Conservation (phyloP, 768 basidiomycete species). For the Cantharellus anzutake region DNA sequence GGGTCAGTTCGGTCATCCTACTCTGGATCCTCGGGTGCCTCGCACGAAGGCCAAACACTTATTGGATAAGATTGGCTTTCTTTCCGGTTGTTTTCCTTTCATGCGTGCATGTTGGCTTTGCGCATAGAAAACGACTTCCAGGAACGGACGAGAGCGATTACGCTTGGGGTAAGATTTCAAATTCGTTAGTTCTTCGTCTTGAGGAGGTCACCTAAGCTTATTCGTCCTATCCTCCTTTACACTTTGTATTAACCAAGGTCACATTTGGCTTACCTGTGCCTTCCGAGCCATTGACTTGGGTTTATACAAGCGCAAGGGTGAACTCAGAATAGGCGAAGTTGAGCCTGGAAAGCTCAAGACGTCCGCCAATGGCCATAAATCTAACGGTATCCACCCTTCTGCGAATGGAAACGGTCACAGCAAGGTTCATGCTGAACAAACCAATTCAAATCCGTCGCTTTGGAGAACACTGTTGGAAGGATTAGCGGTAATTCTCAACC, state of each 20-base stretch:
- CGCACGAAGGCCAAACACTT: slow-evolving; percentile 45
- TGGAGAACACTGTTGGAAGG: background rate
- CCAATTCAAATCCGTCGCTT: background rate
- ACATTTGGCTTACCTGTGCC: background rate
- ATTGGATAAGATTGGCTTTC: slow-evolving; percentile 37
- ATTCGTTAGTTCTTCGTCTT: background rate
- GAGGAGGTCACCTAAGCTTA: background rate
- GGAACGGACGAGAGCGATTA: slow-evolving; percentile 45
- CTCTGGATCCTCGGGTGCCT: slow-evolving; percentile 54
- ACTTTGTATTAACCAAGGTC: background rate
- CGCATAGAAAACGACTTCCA: slow-evolving; percentile 32
- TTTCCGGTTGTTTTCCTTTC: slow-evolving; percentile 36
- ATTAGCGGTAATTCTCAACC: background rate
- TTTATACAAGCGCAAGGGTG: background rate
- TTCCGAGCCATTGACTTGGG: background rate
- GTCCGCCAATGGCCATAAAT: slow-evolving; percentile 5
- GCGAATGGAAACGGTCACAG: no score
- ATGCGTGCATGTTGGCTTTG: slow-evolving; percentile 28
- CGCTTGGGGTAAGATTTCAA: slow-evolving; percentile 36
- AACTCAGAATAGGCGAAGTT: slow-evolving; percentile 39
- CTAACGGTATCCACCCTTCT: no score
- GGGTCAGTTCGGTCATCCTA: slow-evolving; percentile 21
- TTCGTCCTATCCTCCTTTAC: background rate
- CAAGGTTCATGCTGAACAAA: no score
- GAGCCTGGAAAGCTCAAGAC: slow-evolving; percentile 25